These are phyloP conservation scores for Lodderomyces oxycetoniae DNA, from an alignment of 1,139 yeast genomes.

Conservation along the genomic window DNA sequence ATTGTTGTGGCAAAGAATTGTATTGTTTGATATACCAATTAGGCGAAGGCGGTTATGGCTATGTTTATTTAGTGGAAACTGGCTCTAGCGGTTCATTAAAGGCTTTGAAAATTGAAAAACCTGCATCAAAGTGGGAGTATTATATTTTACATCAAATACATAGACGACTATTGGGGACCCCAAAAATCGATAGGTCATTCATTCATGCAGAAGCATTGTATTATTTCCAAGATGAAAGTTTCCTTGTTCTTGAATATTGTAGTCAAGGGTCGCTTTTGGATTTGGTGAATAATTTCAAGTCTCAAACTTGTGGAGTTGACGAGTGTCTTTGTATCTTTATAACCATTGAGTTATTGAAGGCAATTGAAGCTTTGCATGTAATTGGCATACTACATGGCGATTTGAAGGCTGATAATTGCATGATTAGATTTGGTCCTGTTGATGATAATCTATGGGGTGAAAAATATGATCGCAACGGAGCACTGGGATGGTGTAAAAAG, in stretches of 20 bases:
- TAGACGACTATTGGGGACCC: slow-evolving; percentile 20
- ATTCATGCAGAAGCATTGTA: slow-evolving; percentile 52
- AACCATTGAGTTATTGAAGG: slow-evolving; percentile 56
- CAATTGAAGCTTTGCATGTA: slow-evolving; percentile 59
- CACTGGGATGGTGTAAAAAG: slow-evolving; percentile 46
- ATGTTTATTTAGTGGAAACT: slow-evolving; percentile 71
- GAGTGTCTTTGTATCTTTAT: slow-evolving; percentile 64
- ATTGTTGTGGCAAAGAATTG: slow-evolving; percentile 46
- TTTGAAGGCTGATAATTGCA: slow-evolving; percentile 80
- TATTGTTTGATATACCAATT: slow-evolving; percentile 57
- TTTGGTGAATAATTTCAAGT: slow-evolving; percentile 51
- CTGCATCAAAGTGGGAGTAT: slow-evolving; percentile 77
- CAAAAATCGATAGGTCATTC: slow-evolving; percentile 7
- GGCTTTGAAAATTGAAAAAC: slow-evolving; percentile 73
- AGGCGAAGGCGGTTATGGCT: slow-evolving; percentile 80
- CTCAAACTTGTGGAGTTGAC: slow-evolving; percentile 36
- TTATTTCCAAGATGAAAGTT: slow-evolving; percentile 68
- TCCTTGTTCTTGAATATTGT: slow-evolving; percentile 62
- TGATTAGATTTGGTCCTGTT: slow-evolving; percentile 51
- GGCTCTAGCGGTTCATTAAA: slow-evolving; percentile 48
- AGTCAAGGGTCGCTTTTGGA: slow-evolving; percentile 75
- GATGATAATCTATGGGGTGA: slow-evolving; percentile 20
- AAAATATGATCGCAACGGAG: slow-evolving; percentile 29
- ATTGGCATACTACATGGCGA: slow-evolving; percentile 79
- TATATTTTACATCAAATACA: slow-evolving; percentile 62